Base-by-base conservation (phyloP, 495 filamentous ascomycete genomes). In the Penicillium turbatum region DNA sequence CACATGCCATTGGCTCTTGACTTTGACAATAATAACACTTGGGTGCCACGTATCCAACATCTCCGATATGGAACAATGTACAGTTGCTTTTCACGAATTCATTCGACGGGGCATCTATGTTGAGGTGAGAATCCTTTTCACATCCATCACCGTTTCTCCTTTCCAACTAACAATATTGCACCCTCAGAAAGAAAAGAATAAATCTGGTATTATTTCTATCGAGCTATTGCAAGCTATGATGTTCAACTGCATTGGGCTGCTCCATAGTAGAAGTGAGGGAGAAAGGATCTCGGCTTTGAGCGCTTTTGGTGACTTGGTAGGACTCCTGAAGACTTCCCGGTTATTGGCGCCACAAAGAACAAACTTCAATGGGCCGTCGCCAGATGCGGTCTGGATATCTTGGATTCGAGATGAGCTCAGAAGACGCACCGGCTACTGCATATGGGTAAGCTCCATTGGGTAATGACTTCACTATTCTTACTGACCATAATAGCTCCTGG, bases 21-120 rank as follows among this genome's bases (percentile, higher is more conserved):
- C 54, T 4, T 53, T 80, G 38, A 72, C 77, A 17, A 50, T 80
- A 40, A 59, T 74, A 9, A 66, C 77, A 39, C 70, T 80, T 45
- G 78, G 78, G 2, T 72, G 68, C 45, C 73, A 78, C 49, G 67
- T 61, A 53, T 60, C 62, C 40, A 56, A 59, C 6, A 44, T 58
- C 6, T 35, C 61, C n/a, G 61, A 69, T 16, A 46, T 58, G 46
- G 59, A 68, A 16, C 56, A 66, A 9, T 69, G 59, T 40, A 54
- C 62, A 31, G 40, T 57, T 24, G 67, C 72, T 37, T 66, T 78
- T 29, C 68, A 78, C 51, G 76, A 79, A 50, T 67, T 79, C 46
- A 61, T 75, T 39, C 72, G 73, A 19, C 63, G 73, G 27, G 72
- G 67, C 19, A 66, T 77, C 24, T 51, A 56, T 24, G 49, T 68